A percentile compares a stretch with the other conserved stretches of the same genome.
Evolutionary conservation across 768 basidiomycete genomes (phyloP).

Genomic region (Panellus pusillus): DNA sequence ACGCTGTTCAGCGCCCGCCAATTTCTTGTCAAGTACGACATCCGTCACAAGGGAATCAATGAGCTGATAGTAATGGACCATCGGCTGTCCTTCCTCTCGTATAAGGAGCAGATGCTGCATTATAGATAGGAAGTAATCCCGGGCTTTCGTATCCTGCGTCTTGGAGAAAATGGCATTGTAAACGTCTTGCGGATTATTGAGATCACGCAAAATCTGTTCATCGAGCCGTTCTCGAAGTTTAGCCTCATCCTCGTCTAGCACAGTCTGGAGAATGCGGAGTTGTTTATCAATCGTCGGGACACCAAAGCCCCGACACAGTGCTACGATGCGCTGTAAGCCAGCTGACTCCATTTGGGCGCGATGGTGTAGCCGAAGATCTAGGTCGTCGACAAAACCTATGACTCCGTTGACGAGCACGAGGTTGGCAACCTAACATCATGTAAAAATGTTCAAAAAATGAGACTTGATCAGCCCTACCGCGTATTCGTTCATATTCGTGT

Average conservation of each 20-base stretch:
- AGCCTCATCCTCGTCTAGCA: conserved; percentile 74
- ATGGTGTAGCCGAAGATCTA: conserved; percentile 83
- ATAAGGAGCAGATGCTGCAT: conserved; percentile 93
- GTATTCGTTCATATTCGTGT: conserved; percentile 78
- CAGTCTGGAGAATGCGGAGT: conserved; percentile 56
- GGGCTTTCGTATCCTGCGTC: conserved; percentile 76
- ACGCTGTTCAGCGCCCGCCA: conserved; percentile 78
- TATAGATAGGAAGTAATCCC: conserved; percentile 87
- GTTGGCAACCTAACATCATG: conserved; percentile 55
- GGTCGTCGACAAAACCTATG: conserved; percentile 64
- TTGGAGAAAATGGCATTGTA: conserved; percentile 79
- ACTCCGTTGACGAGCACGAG: conserved; percentile 72
- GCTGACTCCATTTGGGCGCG: conserved; percentile 89
- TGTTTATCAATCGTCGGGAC: conserved; percentile 66
- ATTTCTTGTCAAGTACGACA: conserved; percentile 90
- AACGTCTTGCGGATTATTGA: conserved; percentile 82
- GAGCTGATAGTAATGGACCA: conserved; percentile 88
- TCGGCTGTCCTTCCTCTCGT: conserved; percentile 79
- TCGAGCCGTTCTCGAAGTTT: conserved; percentile 74
- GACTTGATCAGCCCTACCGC: conserved; percentile 54
- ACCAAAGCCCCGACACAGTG: conserved; percentile 65
- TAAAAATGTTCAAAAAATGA: not conserved
- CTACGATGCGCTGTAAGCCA: conserved; percentile 73
- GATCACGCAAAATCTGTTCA: conserved; percentile 70
- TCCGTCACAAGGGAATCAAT: conserved; percentile 88